phyloP scores from a whole-genome alignment of 2,329 filamentous ascomycete genomes.

The Fonsecaea pugnacius region DNA sequence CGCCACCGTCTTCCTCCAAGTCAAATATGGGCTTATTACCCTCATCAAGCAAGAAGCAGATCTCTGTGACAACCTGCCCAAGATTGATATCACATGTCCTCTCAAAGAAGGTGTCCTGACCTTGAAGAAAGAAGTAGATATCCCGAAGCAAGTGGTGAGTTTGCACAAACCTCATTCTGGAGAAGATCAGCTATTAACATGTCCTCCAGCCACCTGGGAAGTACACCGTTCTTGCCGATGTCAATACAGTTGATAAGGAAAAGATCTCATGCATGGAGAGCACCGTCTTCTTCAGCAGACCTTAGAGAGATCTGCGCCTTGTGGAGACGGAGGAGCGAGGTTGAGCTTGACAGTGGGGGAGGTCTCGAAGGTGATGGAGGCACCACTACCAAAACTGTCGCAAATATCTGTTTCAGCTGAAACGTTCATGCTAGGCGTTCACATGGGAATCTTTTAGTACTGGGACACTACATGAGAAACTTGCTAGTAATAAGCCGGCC shows the following conservation, averaged over 20 bases:
- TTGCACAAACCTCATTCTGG: neutral
- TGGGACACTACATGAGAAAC: neutral
- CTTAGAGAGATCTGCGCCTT: slow-evolving; percentile 4
- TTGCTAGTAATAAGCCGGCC: slow-evolving; percentile 2
- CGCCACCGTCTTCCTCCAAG: slow-evolving; percentile 78
- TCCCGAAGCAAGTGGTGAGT: slow-evolving; percentile 73
- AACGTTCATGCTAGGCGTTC: slow-evolving; percentile 17
- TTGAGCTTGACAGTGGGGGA: neutral
- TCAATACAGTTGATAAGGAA: slow-evolving; percentile 71
- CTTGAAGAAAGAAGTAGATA: slow-evolving; percentile 78
- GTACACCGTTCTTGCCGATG: slow-evolving; percentile 87
- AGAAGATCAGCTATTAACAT: slow-evolving; percentile 21
- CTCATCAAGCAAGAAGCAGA: slow-evolving; percentile 80
- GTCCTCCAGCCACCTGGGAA: slow-evolving; percentile 65
- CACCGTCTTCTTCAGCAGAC: slow-evolving; percentile 31
- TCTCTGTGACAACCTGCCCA: slow-evolving; percentile 73
- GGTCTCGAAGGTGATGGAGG: neutral
- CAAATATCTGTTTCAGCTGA: slow-evolving; percentile 12
- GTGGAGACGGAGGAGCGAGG: neutral
- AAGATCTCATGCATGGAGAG: slow-evolving; percentile 88
- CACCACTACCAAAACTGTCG: neutral
- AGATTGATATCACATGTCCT: slow-evolving; percentile 83
- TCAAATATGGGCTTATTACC: slow-evolving; percentile 93
- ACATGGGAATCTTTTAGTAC: neutral
- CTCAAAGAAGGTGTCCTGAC: slow-evolving; percentile 76